Evolutionary conservation across 495 filamentous ascomycete genomes (phyloP), one percentile per base, ranked within the genome.

Genomic region (Trichocladium antarcticum): DNA sequence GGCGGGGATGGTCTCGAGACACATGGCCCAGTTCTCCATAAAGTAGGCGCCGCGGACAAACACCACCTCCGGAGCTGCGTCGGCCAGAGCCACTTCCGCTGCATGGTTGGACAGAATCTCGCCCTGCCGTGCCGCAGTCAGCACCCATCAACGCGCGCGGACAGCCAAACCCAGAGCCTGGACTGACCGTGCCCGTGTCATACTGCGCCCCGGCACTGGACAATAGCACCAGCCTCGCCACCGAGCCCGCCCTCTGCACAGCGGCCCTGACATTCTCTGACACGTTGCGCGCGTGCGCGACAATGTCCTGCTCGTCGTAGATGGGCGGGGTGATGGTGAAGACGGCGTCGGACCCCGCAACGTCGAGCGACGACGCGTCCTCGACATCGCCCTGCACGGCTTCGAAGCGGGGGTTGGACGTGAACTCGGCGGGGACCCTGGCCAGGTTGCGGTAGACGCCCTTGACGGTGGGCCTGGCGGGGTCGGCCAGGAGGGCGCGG

Each of bases 11-110:
- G 50, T 59, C 35, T 54, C 42, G 6, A 59, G 2, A 12, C 29
- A 17, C 31, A 37, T 37, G 6, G 37, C 53, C 53, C 53, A 61
- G 46, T 58, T 63, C 41, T 63, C 55, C 55, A 61, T 59, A 21
- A 63, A 60, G 42, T 55, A 61, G n/a, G 22, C 27, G 41, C 44
- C 47, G 11, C 60, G 57, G 16, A 63, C 49, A 37, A 61, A 53
- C 12, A 61, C 47, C 4, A 54, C 47, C 37, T 61, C 53, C 21
- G 38, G 42, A 3, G 47, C 40, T 16, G 53, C 36, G 17, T 55
- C 57, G 1, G 29, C 10, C 5, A 60, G 41, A 15, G 54, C 11
- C 1, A 16, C 17, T 22, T 63, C 60, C 15, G 60, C 56, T 2
- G 37, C 47, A 37, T 61, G 50, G 48, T 53, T 58, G 4, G 45